Conservation (phyloP, 371 early-diverging fungal genomes). For the Polyrhizophydium stewartii region DNA sequence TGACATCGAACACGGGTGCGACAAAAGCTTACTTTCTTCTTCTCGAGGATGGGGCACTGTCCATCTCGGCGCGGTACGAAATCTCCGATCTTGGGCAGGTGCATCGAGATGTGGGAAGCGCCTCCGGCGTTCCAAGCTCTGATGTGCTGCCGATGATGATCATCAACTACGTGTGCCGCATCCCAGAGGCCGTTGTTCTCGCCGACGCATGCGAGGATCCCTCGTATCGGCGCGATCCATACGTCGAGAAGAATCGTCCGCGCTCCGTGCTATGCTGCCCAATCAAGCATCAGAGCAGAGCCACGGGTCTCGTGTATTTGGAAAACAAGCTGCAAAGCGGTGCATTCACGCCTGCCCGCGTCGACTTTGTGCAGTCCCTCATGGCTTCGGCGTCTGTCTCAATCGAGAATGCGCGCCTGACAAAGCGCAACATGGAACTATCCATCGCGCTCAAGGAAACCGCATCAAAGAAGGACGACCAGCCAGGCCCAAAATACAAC, state of each 20-base stretch:
- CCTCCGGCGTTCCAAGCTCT: neutral
- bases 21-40: slow-evolving; percentile 32
- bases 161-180: slow-evolving; percentile 35
- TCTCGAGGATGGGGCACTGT: slow-evolving; percentile 19
- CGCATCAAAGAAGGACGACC: neutral
- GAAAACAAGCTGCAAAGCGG: slow-evolving; percentile 37
- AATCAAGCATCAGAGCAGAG: slow-evolving; percentile 35
- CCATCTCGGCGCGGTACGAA: slow-evolving; percentile 16
- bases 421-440: slow-evolving; percentile 35
- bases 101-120: neutral
- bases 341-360: slow-evolving; percentile 30
- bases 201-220: slow-evolving; percentile 22
- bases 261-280: slow-evolving; percentile 41
- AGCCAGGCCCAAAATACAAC: slow-evolving; percentile 34
- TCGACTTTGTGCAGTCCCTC: slow-evolving; percentile 36
- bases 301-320: slow-evolving; percentile 37
- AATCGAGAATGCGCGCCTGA: slow-evolving; percentile 40
- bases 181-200: slow-evolving; percentile 30
- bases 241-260: slow-evolving; percentile 25
- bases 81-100: neutral
- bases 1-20: slow-evolving; percentile 39
- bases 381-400: slow-evolving; percentile 41
- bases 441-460: slow-evolving; percentile 25
- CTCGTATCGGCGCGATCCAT: slow-evolving; percentile 31
- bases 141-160: slow-evolving; percentile 27